Base-by-base conservation (phyloP, 2,329 filamentous ascomycete species). In the Trichoderma koningiopsis region DNA sequence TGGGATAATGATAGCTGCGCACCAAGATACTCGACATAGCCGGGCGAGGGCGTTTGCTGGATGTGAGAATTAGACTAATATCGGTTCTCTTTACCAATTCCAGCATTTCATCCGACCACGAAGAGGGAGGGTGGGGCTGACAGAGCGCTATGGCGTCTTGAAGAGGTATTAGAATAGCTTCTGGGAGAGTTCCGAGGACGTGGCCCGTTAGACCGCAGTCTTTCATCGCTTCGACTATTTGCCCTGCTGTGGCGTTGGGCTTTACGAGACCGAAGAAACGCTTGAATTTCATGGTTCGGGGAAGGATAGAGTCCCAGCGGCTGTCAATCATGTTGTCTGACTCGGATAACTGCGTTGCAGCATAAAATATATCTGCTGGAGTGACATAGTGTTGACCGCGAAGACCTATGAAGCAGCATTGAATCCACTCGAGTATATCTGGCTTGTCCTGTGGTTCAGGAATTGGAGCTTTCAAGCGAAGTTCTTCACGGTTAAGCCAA, bases 71-170 rank as follows among this genome's bases (percentile, higher is more conserved):
- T 56, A 89, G 85, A 72, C 88, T 90, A 53, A 97, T 87, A 76
- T 98, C 96, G 70, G 93, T 90, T 70, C 96, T 88, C 64, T 92
- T 91, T 14, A 97, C 88, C 5, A 97, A 82, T 66, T 89, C 85
- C 16, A 97, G 85, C 6, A 97, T 82, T 1, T 88, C 85, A 53
- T 85, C 85, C 16, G 87, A 85, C 94, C 95, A 98, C 1, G 86
- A 87, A 0, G 89, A 86, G 11, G 94, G 92, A 22, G 95, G 95
- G 70, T 89, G 87, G n/a, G 89, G 87, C 77, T 97, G 94, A 72
- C 93, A 97, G 72, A 89, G 86, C n/a, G 90, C 87, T 52, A 98
- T 93, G 5, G 91, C 89, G 80, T 98, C 94, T 76, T 91, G 91
- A 16, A 98, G 83, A 0, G 92, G 91, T 2, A 91, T 88, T 66